A percentile compares a stretch with the other conserved stretches of the same genome.
These are phyloP conservation scores for Phytophthora ramorum DNA, from an alignment of 352 stramenopile species.

Conservation along the genomic window DNA sequence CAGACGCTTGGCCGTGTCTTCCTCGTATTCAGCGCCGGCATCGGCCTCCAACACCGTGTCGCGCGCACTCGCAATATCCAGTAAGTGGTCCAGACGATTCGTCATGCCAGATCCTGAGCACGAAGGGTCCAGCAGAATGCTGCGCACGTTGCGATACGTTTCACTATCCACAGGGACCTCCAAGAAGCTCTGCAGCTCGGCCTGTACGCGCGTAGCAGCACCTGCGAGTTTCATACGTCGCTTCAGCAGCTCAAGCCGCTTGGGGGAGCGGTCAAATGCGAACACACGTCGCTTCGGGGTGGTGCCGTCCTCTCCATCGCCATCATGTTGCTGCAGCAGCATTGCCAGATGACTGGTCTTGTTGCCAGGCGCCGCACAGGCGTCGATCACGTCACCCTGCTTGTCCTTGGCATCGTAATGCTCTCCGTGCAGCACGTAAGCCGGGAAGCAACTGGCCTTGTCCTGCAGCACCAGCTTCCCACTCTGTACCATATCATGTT, in stretches of 20 bases:
- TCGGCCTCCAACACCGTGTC: slow-evolving; percentile 52
- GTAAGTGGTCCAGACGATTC: slow-evolving; percentile 91
- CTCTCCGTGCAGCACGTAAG: slow-evolving; percentile 92
- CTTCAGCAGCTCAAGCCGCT: slow-evolving; percentile 90
- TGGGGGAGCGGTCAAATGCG: slow-evolving; percentile 93
- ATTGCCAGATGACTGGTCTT: slow-evolving; percentile 98
- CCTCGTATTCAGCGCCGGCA: slow-evolving; percentile 47
- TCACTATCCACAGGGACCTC: slow-evolving; percentile 76
- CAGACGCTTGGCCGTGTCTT: slow-evolving; percentile 79
- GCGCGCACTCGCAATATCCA: slow-evolving; percentile 84
- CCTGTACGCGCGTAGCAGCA: slow-evolving; percentile 78
- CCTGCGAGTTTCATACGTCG: slow-evolving; percentile 87
- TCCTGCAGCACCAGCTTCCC: slow-evolving; percentile 96
- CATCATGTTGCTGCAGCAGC: slow-evolving; percentile 81
- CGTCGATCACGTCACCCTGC: slow-evolving; percentile 94
- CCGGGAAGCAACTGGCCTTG: slow-evolving; percentile 98
- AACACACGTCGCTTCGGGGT: slow-evolving; percentile 86
- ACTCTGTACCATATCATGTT: slow-evolving; percentile 78
- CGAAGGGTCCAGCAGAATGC: slow-evolving; percentile 96
- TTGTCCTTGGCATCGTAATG: slow-evolving; percentile 46
- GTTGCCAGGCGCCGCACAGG: slow-evolving; percentile 97
- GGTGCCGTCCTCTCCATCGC: slow-evolving; percentile 40
- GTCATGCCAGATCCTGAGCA: slow-evolving; percentile 97
- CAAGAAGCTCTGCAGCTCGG: slow-evolving; percentile 94
- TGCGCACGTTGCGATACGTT: slow-evolving; percentile 90